These are phyloP conservation scores for Posidonia oceanica DNA, from an alignment of 116 monocot genomes.

Conservation along the genomic window DNA sequence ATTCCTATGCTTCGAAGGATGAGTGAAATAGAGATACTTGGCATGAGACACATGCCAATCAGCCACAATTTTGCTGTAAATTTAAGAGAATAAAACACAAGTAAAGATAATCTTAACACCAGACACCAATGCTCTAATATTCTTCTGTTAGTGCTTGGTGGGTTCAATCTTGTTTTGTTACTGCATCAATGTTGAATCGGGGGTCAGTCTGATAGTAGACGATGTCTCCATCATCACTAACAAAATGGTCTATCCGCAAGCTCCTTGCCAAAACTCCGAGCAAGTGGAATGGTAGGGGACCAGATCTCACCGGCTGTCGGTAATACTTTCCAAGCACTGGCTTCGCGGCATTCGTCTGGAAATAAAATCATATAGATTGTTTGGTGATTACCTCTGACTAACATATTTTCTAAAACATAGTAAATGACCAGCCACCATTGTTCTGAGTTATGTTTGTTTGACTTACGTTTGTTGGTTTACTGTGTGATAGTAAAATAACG, in stretches of 20 bases:
- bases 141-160: neutral
- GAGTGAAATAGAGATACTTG: neutral
- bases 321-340: conserved; percentile 17
- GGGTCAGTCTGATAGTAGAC: conserved; percentile 20
- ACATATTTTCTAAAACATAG: too few species aligned
- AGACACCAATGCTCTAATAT: neutral
- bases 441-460: too few species aligned
- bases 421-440: too few species aligned
- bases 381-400: too few species aligned
- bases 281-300: conserved; percentile 14
- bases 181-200: neutral
- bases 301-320: conserved; percentile 11
- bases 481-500: neutral
- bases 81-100: neutral
- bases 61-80: neutral
- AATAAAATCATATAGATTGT: too few species aligned
- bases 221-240: conserved; percentile 15
- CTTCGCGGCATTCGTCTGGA: conserved; percentile 4
- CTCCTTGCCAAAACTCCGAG: conserved; percentile 10
- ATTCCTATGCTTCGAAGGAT: conserved; percentile 1
- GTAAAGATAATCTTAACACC: neutral
- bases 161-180: conserved; percentile 1
- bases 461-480: too few species aligned
- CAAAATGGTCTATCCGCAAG: conserved; percentile 16
- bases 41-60: neutral